Base-by-base conservation (phyloP, 163 green algal species). In the Coccomyxa subellipsoidea region DNA sequence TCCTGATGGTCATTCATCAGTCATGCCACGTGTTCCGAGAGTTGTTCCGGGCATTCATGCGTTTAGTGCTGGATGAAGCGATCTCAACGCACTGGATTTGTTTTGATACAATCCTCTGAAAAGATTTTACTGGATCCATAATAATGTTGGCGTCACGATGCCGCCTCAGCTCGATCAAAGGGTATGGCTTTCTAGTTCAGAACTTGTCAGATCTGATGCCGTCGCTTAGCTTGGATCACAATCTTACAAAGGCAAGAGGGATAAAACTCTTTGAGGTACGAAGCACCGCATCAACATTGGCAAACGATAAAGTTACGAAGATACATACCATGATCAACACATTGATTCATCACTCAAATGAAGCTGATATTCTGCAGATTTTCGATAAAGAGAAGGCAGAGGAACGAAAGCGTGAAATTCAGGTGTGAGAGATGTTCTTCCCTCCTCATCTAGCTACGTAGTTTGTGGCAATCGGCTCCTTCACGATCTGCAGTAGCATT, bases 351-450 rank as follows among this genome's bases (percentile, higher is more conserved):
- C 4, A 23, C 34, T 77, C 12, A 77, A 9, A 40, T 53, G 0
- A 1, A 27, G 4, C 32, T 77, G 66, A 12, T 73, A 8, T 54
- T 78, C 7, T 80, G 7, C 76, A 80, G 76, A 36, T 80, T 7
- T 80, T 80, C 38, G 47, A 36, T 37, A 80, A 80, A 27, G 76
- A 80, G 76, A 80, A 80, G 15, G 39, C 39, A 27, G 3, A 59
- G 29, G 38, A 80, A 39, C 36, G 76, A 25, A 59, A 39, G 10
- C 27, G 47, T 0, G 38, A 59, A 0, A 27, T 80, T 3, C 38
- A 80, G 76, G 76, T 69, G 4, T 80, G 76, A n/a, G n/a, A n/a
- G n/a, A n/a, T n/a, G n/a, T n/a, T n/a, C n/a, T n/a, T 37, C 4
- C 4, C 31, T 34, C 2, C 29, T 34, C 36, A 32, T 27, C 36